phyloP scores from a whole-genome alignment of 371 early-diverging fungal genomes.

The Mucor indicus region DNA sequence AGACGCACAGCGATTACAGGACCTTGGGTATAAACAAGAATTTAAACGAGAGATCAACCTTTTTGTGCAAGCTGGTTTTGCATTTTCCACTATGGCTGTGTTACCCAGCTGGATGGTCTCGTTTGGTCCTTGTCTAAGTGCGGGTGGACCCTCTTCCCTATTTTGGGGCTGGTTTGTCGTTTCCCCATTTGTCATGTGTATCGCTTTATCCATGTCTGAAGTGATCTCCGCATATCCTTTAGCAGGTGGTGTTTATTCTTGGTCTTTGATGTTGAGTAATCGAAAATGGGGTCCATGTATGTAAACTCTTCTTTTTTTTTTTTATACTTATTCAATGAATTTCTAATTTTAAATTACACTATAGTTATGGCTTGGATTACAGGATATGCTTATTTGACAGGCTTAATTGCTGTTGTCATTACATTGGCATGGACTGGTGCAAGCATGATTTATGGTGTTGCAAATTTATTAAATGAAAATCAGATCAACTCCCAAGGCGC shows the following conservation, averaged over 20 bases:
- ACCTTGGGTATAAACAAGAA: slow-evolving; percentile 43
- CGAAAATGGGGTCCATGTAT: slow-evolving; percentile 41
- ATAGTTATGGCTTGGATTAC: slow-evolving; percentile 40
- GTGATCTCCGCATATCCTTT: slow-evolving; percentile 37
- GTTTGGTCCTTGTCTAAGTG: slow-evolving; percentile 25
- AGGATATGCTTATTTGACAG: slow-evolving; percentile 35
- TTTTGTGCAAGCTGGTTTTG: slow-evolving; percentile 33
- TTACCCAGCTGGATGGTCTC: slow-evolving; percentile 37
- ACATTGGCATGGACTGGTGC: slow-evolving; percentile 35
- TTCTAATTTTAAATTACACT: neutral
- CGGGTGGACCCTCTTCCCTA: slow-evolving; percentile 39
- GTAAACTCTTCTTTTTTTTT: slow-evolving; percentile 10
- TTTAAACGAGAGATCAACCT: slow-evolving; percentile 39
- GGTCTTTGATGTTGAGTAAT: slow-evolving; percentile 35
- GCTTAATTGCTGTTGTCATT: slow-evolving; percentile 22
- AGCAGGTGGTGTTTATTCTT: slow-evolving; percentile 35
- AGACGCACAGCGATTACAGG: slow-evolving; percentile 33
- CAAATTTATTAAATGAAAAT: slow-evolving; percentile 14
- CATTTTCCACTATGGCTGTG: slow-evolving; percentile 35
- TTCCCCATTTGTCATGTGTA: slow-evolving; percentile 35
- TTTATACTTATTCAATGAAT: neutral
- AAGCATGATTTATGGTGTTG: slow-evolving; percentile 25
- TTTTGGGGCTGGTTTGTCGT: slow-evolving; percentile 41
- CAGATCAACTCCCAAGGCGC: slow-evolving; percentile 28
- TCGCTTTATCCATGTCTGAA: slow-evolving; percentile 38